Evolutionary conservation across 345 rosid genomes (phyloP).

Genomic region (Capsella bursapastoris): DNA sequence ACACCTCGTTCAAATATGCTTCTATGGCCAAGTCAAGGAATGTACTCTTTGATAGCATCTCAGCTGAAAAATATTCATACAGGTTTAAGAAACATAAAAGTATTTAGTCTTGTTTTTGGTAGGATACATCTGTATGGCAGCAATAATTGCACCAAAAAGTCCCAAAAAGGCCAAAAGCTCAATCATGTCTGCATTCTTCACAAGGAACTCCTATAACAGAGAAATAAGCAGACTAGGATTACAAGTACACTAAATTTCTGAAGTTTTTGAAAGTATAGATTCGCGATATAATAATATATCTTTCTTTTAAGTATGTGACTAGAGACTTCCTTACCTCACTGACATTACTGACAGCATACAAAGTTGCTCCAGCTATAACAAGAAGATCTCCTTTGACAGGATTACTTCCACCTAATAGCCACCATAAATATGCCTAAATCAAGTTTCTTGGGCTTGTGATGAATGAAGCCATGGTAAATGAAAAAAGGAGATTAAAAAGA

Average conservation of each 20-base stretch:
- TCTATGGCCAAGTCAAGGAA: slow-evolving; percentile 61
- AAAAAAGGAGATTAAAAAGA: not conserved
- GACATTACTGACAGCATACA: slow-evolving; percentile 71
- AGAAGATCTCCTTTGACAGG: slow-evolving; percentile 75
- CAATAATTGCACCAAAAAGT: slow-evolving; percentile 74
- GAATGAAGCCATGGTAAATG: slow-evolving; percentile 2
- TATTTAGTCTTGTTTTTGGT: not conserved
- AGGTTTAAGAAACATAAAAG: slow-evolving; percentile 4
- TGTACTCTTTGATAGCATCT: not conserved
- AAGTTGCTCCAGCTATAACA: slow-evolving; percentile 72
- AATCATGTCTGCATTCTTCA: slow-evolving; percentile 76
- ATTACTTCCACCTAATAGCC: slow-evolving; percentile 59
- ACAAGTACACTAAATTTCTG: not conserved
- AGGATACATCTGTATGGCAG: slow-evolving; percentile 97
- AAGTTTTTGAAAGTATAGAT: not conserved
- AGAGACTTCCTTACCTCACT: slow-evolving; percentile 61
- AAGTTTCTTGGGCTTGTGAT: not conserved
- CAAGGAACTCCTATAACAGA: slow-evolving; percentile 69
- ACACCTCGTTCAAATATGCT: slow-evolving; percentile 76
- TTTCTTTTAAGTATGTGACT: not conserved
- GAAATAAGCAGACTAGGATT: not conserved
- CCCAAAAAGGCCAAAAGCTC: slow-evolving; percentile 88
- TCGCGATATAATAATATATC: not conserved
- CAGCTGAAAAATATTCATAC: not conserved
- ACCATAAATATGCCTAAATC: not conserved